A percentile compares a stretch with the other conserved stretches of the same genome.
Evolutionary conservation across 192 early-diverging fungal species (phyloP).

Genomic region (Entomortierella parvispora): DNA sequence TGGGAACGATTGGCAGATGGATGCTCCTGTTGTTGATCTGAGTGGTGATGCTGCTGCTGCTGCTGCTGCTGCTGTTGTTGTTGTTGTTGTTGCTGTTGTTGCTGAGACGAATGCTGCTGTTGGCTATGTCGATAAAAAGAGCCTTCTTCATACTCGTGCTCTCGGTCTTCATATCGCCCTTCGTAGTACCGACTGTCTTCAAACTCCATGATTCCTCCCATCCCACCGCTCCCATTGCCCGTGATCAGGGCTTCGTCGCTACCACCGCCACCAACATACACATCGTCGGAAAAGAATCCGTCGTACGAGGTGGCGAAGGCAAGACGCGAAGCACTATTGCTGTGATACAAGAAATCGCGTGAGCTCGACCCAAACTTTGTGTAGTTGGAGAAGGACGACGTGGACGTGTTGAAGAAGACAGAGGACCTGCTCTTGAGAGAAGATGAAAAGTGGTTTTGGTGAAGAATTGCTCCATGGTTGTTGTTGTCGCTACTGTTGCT

Average conservation of each 20-base stretch:
- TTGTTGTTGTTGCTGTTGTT: conserved; percentile 13
- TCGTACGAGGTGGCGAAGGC: conserved; percentile 35
- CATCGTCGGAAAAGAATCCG: conserved; percentile 29
- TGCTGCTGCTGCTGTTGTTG: conserved; percentile 20
- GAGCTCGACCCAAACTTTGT: conserved; percentile 9
- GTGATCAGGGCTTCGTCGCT: neutral
- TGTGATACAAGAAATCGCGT: conserved; percentile 20
- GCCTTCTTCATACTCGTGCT: conserved; percentile 11
- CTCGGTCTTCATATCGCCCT: conserved; percentile 13
- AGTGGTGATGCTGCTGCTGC: neutral
- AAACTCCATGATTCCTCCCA: conserved; percentile 11
- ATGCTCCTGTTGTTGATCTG: conserved; percentile 17
- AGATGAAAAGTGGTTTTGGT: neutral
- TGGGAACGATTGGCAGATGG: too few species aligned
- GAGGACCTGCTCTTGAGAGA: neutral
- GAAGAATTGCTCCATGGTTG: too few species aligned
- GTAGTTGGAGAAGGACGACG: neutral
- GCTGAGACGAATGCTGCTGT: neutral
- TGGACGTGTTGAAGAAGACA: neutral
- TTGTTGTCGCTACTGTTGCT: too few species aligned
- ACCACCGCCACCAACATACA: neutral
- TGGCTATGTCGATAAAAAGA: neutral
- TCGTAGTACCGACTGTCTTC: conserved; percentile 33
- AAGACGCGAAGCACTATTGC: neutral
- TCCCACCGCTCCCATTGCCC: neutral